A percentile compares a stretch with the other conserved stretches of the same genome.
phyloP scores from a whole-genome alignment of 306 rosid genomes.

The Echinosophora koreensis region DNA sequence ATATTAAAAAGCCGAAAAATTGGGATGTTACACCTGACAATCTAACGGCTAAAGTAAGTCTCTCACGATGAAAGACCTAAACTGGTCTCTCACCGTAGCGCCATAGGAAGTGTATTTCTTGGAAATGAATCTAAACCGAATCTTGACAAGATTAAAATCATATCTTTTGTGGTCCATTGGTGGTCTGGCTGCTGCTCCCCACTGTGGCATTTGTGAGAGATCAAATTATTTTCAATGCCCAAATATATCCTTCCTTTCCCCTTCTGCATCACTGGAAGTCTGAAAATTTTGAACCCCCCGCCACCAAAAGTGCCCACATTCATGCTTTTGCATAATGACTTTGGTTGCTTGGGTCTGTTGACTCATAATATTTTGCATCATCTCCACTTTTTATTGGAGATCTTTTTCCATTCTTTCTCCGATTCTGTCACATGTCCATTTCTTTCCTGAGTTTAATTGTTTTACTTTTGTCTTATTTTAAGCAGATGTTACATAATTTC shows the following conservation, averaged over 20 bases:
- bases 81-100: too few species aligned
- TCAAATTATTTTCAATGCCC: conserved; percentile 31
- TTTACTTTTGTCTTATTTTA: conserved; percentile 1
- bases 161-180: conserved; percentile 47
- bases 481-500: neutral
- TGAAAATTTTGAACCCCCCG: conserved; percentile 40
- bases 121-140: conserved; percentile 37
- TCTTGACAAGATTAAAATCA: neutral
- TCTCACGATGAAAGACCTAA: too few species aligned
- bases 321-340: conserved; percentile 36
- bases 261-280: conserved; percentile 30
- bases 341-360: conserved; percentile 16
- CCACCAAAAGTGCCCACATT: conserved; percentile 39
- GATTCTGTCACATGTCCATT: neutral
- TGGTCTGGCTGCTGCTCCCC: conserved; percentile 59
- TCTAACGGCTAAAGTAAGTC: too few species aligned
- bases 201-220: conserved; percentile 44
- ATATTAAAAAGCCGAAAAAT: too few species aligned
- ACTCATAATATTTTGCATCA: conserved; percentile 10
- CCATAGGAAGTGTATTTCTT: neutral
- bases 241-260: conserved; percentile 1
- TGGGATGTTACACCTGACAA: too few species aligned
- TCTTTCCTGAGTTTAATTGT: conserved; percentile 33
- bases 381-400: conserved; percentile 12
- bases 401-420: conserved; percentile 16